Evolutionary conservation across 805 yeast species (phyloP).

Genomic region (Wickerhamomyces tratensis): DNA sequence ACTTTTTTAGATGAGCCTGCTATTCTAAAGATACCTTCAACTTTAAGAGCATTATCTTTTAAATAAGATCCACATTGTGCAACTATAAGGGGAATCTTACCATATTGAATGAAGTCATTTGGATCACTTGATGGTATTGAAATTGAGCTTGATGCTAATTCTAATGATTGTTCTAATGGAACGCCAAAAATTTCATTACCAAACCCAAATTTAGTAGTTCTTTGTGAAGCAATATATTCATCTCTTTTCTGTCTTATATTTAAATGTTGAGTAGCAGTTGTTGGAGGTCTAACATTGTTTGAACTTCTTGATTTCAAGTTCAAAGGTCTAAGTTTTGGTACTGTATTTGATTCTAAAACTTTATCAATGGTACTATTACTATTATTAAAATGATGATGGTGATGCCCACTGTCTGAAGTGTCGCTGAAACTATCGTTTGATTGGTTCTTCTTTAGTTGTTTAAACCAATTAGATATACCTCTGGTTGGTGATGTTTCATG

Average conservation of each 20-base stretch:
- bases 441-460: slow-evolving; percentile 22
- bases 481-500: slow-evolving; percentile 22
- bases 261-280: slow-evolving; percentile 3
- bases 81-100: slow-evolving; percentile 86
- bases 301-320: slow-evolving; percentile 27
- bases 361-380: neutral
- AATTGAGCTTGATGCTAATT: slow-evolving; percentile 70
- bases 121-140: slow-evolving; percentile 47
- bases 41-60: slow-evolving; percentile 65
- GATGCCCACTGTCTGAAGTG: neutral
- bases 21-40: slow-evolving; percentile 88
- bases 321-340: slow-evolving; percentile 19
- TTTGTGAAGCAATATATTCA: slow-evolving; percentile 23
- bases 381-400: neutral
- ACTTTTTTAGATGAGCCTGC: slow-evolving; percentile 88
- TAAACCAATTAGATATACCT: slow-evolving; percentile 31
- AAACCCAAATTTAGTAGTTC: slow-evolving; percentile 22
- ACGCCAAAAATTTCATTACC: slow-evolving; percentile 66
- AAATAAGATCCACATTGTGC: slow-evolving; percentile 89
- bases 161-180: slow-evolving; percentile 58
- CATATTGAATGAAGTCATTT: slow-evolving; percentile 66
- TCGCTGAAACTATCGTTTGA: slow-evolving; percentile 13
- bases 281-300: slow-evolving; percentile 13
- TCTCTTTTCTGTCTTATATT: slow-evolving; percentile 26
- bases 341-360: slow-evolving; percentile 3